Evolutionary conservation across 208 protist species (phyloP).

Genomic region (Leishmania turanica): DNA sequence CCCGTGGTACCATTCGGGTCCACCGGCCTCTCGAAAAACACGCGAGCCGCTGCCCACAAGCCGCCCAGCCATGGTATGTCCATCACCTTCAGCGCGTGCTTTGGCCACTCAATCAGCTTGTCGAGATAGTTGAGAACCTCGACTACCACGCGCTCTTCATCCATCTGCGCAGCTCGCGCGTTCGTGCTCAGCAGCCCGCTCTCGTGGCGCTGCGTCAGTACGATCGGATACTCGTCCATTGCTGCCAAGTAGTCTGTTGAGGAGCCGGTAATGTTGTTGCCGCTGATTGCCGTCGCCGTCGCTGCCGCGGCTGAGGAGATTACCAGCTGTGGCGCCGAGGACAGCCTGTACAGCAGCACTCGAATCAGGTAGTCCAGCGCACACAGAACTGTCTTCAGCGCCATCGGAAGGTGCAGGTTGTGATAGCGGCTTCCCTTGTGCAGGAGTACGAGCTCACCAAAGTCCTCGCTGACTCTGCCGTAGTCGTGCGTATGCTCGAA

Average conservation of each 20-base stretch:
- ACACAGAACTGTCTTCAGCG: constrained; percentile 46
- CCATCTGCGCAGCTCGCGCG: constrained; percentile 1
- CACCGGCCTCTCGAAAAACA: constrained; percentile 39
- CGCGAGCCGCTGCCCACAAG: constrained; percentile 67
- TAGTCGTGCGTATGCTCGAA: constrained; percentile 77
- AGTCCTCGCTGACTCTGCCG: constrained; percentile 49
- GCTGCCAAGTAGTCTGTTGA: neutral
- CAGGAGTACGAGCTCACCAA: constrained; percentile 34
- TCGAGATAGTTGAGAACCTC: constrained; percentile 77
- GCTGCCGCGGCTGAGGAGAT: constrained; percentile 1
- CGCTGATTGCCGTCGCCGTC: neutral
- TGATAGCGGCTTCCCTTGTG: constrained; percentile 34
- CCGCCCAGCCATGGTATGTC: constrained; percentile 78
- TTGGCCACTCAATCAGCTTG: constrained; percentile 72
- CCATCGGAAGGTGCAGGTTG: constrained; percentile 37
- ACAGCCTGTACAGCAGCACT: constrained; percentile 14
- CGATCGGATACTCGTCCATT: neutral
- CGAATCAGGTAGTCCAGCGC: constrained; percentile 45
- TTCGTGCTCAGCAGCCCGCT: neutral
- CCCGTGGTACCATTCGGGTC: constrained; percentile 6
- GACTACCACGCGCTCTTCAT: constrained; percentile 55
- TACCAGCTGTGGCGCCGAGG: neutral
- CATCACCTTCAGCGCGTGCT: constrained; percentile 68
- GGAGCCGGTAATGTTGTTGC: neutral
- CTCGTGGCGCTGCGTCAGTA: constrained; percentile 13